Evolutionary conservation across 2,329 filamentous ascomycete species (phyloP).

Genomic region (Fusarium drepaniforme): DNA sequence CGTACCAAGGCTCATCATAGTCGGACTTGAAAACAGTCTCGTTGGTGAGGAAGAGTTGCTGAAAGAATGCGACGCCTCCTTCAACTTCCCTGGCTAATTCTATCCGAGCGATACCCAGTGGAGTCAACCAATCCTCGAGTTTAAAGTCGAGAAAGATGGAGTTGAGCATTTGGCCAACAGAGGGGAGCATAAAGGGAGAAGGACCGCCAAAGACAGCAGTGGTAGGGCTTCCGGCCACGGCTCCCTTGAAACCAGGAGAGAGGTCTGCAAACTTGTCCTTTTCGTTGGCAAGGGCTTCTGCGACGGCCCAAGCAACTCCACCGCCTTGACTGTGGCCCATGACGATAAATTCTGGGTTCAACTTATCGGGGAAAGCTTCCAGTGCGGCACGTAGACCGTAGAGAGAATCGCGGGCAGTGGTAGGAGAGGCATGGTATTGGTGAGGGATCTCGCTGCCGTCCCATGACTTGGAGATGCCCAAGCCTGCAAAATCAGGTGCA

Average conservation of each 20-base stretch:
- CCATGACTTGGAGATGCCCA: conserved; percentile 52
- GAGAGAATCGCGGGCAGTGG: conserved; percentile 57
- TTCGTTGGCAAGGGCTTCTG: conserved; percentile 43
- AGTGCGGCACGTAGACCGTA: conserved; percentile 57
- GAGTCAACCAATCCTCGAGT: conserved; percentile 27
- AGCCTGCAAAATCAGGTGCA: conserved; percentile 58
- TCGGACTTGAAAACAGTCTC: not conserved
- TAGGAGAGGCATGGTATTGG: conserved; percentile 53
- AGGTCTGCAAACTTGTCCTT: conserved; percentile 36
- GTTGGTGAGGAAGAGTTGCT: not conserved
- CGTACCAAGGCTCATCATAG: conserved; percentile 9
- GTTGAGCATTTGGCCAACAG: not conserved
- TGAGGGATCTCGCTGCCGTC: conserved; percentile 53
- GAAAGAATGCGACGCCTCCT: not conserved
- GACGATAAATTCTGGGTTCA: conserved; percentile 54
- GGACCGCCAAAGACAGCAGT: conserved; percentile 30
- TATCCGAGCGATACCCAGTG: conserved; percentile 20
- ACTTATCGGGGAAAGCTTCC: conserved; percentile 52
- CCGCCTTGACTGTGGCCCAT: conserved; percentile 63
- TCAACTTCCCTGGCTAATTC: conserved; percentile 15
- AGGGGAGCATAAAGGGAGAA: not conserved
- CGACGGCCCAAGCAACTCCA: conserved; percentile 54
- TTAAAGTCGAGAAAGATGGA: conserved; percentile 27
- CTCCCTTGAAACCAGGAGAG: conserved; percentile 51
- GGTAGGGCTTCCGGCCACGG: conserved; percentile 48